These are phyloP conservation scores for Torulaspora gathmanii DNA, from an alignment of 805 yeast species.

Conservation along the genomic window DNA sequence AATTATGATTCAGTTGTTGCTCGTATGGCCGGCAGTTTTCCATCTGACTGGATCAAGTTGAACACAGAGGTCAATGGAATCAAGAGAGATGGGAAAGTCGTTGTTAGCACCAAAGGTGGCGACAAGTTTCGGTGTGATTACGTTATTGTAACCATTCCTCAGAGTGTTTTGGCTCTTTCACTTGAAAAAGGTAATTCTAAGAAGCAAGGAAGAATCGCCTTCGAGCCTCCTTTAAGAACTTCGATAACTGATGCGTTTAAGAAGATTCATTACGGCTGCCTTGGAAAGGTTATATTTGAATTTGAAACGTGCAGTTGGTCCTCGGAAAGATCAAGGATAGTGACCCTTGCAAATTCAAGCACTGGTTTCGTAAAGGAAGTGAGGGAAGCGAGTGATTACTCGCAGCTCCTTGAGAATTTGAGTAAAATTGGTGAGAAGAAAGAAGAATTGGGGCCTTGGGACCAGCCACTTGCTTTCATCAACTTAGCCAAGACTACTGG, in stretches of 20 bases:
- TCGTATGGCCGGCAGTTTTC: constrained; percentile 40
- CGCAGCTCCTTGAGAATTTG: constrained; percentile 14
- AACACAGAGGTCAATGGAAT: constrained; percentile 41
- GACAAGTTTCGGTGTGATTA: constrained; percentile 44
- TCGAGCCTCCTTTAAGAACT: constrained; percentile 53
- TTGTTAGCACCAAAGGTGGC: constrained; percentile 37
- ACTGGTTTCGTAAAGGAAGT: constrained; percentile 17
- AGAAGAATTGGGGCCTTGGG: constrained; percentile 34
- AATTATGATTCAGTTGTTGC: constrained; percentile 51
- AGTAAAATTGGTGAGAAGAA: constrained; percentile 2
- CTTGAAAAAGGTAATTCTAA: constrained; percentile 11
- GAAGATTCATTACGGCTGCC: constrained; percentile 54
- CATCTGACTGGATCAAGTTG: constrained; percentile 38
- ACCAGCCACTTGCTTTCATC: constrained; percentile 57
- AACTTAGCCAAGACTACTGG: constrained; percentile 50
- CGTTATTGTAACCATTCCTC: constrained; percentile 71
- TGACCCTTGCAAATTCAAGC: constrained; percentile 39
- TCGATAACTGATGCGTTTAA: constrained; percentile 42
- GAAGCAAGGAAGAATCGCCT: constrained; percentile 44
- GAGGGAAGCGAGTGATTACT: constrained; percentile 20
- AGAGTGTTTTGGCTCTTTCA: constrained; percentile 54
- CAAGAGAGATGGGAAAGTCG: constrained; percentile 28
- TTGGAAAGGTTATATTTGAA: constrained; percentile 71
- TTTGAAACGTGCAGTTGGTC: constrained; percentile 62
- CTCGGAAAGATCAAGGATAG: constrained; percentile 46